Evolutionary conservation across 192 early-diverging fungal species (phyloP).

Genomic region (Funneliformis geosporum): DNA sequence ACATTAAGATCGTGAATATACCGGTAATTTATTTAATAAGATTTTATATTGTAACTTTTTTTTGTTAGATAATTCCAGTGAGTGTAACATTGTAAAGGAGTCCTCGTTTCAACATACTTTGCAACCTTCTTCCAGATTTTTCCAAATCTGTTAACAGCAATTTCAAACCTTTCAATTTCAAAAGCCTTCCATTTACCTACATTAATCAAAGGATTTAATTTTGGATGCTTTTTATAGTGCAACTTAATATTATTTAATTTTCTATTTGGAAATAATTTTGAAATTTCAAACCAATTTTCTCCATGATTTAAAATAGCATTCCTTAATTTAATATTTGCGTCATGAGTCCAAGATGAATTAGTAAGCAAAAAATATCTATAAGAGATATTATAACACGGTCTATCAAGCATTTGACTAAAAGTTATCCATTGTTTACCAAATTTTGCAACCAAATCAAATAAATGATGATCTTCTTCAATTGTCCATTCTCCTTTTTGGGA

Average conservation of each 20-base stretch:
- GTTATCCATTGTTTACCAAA: background rate
- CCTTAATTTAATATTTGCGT: background rate
- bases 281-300: background rate
- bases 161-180: background rate
- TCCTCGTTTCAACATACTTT: background rate
- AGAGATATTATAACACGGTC: background rate
- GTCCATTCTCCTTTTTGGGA: background rate
- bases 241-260: background rate
- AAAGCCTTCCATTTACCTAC: background rate
- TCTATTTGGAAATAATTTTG: background rate
- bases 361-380: background rate
- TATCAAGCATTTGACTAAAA: background rate
- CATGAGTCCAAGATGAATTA: background rate
- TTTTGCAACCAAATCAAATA: background rate
- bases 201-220: slow-evolving; percentile 1
- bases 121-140: background rate
- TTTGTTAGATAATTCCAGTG: slow-evolving; percentile 1
- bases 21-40: too few relatives aligned
- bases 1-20: too few relatives aligned
- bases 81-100: background rate
- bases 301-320: background rate
- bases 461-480: background rate
- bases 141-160: background rate
- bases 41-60: too few relatives aligned
- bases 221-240: background rate